Evolutionary conservation across 345 rosid genomes (phyloP), one percentile per base, ranked within the genome.

Genomic region (Pelargonium nanum): DNA sequence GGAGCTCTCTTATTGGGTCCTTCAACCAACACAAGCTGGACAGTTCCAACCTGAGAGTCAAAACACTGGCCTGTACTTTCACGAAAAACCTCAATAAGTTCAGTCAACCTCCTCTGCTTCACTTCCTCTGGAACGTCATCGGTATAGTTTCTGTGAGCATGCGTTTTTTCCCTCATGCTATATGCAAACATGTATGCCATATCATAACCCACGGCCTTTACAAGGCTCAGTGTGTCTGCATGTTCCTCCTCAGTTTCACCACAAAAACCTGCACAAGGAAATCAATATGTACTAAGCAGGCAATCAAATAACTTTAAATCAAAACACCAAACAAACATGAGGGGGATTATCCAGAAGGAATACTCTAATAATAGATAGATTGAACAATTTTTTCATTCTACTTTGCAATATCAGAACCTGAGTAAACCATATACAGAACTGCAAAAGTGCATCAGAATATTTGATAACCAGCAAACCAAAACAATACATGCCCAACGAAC

Each of bases 121-220:
- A 92, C 83, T 60, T 82, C 85, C 59, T 87, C 95, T 5, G 97
- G 83, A 61, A 92, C 89, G 44, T 85, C 89, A 61, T 89, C 96
- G 1, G 56, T 68, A 65, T 84, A 92, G 48, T 83, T 80, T 64
- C 95, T 68, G 32, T 92, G 86, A 24, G 98, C 98, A 73, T 89
- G 95, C 0, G 97, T 87, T 65, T 86, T 92, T 70, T 89, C 96
- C 62, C 96, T 75, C 96, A 89, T 89, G 82, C 95, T 92, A 71
- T 89, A 92, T 50, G 98, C 96, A 82, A 92, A 89, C 94, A 92
- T 85, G 78, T 85, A 89, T n/a, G 96, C 94, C 96, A 89, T 89
- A 61, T 92, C 96, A 66, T 84, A 92, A 48, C 93, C 84, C 53
- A 85, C 96, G 6, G 78, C 72, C 67, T 68, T 81, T 51, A 92